These are phyloP conservation scores for Singerocomus inundabilis DNA, from an alignment of 1,284 basidiomycete genomes.

Conservation along the genomic window DNA sequence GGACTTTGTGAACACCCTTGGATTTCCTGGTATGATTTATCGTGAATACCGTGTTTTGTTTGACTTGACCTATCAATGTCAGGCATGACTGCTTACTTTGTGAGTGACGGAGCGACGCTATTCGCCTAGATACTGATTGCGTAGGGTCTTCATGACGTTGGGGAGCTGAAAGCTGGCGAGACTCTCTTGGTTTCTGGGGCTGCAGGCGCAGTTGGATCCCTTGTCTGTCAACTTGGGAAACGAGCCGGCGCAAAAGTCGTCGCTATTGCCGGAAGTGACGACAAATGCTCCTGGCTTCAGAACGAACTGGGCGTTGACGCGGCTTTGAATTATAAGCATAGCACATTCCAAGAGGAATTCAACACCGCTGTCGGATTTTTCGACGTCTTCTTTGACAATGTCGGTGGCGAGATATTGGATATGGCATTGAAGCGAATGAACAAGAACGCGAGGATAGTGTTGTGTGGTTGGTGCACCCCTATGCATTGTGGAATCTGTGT, in stretches of 20 bases:
- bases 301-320: conserved; percentile 79
- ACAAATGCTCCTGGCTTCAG: conserved; percentile 84
- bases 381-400: conserved; percentile 88
- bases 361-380: conserved; percentile 59
- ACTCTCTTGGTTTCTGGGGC: conserved; percentile 85
- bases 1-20: conserved; percentile 79
- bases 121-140: conserved; percentile 4
- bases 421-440: conserved; percentile 73
- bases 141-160: conserved; percentile 81
- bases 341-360: conserved; percentile 67
- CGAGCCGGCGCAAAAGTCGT: conserved; percentile 76
- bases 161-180: conserved; percentile 77
- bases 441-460: conserved; percentile 71
- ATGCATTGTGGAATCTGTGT: not conserved
- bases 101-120: conserved; percentile 31
- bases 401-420: conserved; percentile 83
- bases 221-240: conserved; percentile 78
- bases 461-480: conserved; percentile 55
- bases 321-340: conserved; percentile 86
- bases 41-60: not conserved
- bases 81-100: conserved; percentile 85
- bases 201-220: conserved; percentile 81
- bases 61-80: conserved; percentile 1
- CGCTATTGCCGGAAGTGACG: conserved; percentile 66
- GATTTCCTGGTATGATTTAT: conserved; percentile 54